These are phyloP conservation scores for Smittium mucronatum DNA, from an alignment of 371 early-diverging fungal species.

Conservation along the genomic window DNA sequence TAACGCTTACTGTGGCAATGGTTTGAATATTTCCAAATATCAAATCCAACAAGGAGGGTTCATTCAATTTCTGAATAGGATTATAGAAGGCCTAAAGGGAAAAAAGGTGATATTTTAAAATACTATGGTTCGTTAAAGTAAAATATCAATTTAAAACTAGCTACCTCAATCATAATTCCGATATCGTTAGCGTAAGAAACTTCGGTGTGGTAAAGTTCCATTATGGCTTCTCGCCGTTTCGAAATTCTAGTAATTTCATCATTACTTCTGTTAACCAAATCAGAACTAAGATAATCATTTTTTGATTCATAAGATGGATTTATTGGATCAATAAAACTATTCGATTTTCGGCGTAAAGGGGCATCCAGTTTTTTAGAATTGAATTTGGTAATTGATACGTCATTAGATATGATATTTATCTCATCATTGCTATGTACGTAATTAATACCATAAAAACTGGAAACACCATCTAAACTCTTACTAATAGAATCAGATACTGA, in stretches of 20 bases:
- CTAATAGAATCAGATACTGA: too few relatives aligned
- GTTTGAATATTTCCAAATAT: conserved; percentile 11
- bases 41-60: neutral
- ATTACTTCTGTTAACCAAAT: neutral
- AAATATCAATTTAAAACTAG: neutral
- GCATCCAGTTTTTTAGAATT: too few relatives aligned
- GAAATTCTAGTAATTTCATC: neutral
- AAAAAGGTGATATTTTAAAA: neutral
- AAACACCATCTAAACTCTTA: too few relatives aligned
- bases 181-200: conserved; percentile 7
- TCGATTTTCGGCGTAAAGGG: too few relatives aligned
- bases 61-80: neutral
- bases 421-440: too few relatives aligned
- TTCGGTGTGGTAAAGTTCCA: conserved; percentile 11
- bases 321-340: too few relatives aligned
- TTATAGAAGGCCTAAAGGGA: neutral
- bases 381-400: too few relatives aligned
- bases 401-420: too few relatives aligned
- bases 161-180: conserved; percentile 5
- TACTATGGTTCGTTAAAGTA: neutral
- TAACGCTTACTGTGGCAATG: conserved; percentile 2
- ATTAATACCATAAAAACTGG: too few relatives aligned
- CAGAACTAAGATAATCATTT: neutral
- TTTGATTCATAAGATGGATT: neutral
- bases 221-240: conserved; percentile 8